A percentile compares a stretch with the other conserved stretches of the same genome.
Evolutionary conservation across 805 yeast species (phyloP).

Genomic region (Tetrapisispora iriomotensis): DNA sequence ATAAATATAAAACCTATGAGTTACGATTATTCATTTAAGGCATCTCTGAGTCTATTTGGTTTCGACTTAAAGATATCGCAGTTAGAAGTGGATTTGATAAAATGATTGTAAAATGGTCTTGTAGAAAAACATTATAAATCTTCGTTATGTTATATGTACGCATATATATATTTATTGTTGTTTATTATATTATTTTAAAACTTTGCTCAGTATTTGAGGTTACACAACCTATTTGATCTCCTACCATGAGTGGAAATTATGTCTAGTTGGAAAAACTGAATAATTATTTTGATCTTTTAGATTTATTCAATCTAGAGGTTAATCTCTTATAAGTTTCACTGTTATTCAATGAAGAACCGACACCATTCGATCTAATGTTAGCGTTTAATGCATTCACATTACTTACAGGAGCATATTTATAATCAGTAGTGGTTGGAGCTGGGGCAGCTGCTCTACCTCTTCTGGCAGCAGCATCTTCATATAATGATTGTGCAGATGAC

Average conservation of each 20-base stretch:
- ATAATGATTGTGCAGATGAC: constrained; percentile 46
- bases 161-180: no score
- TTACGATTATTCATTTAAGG: not conserved
- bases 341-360: constrained; percentile 42
- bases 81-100: no score
- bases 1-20: not conserved
- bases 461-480: constrained; percentile 84
- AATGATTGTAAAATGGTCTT: no score
- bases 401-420: constrained; percentile 81
- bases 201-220: no score
- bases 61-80: no score
- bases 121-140: no score
- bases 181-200: no score
- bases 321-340: constrained; percentile 79
- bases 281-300: constrained; percentile 12
- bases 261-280: no score
- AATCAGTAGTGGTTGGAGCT: constrained; percentile 78
- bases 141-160: no score
- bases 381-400: constrained; percentile 35
- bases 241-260: no score
- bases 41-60: not conserved
- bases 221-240: no score
- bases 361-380: constrained; percentile 37
- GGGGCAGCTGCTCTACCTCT: constrained; percentile 95
- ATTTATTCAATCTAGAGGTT: constrained; percentile 35